Percentiles rank a stretch among this genome's conserved stretches.
These are phyloP conservation scores for Silybum marianum DNA, from an alignment of 129 eudicot species.

Conservation along the genomic window DNA sequence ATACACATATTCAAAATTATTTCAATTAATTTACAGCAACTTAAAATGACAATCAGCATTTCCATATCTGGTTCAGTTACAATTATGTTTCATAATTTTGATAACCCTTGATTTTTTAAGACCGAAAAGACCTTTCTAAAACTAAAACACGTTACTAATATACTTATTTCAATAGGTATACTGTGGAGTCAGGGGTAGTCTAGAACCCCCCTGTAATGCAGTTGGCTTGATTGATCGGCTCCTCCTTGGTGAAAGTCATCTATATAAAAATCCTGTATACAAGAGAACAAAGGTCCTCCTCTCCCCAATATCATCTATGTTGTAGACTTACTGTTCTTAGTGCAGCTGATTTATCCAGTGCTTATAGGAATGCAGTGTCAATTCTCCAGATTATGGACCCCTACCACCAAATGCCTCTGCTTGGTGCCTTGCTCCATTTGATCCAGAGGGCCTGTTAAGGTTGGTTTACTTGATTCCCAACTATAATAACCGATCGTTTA, in stretches of 20 bases:
- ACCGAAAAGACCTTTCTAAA: neutral
- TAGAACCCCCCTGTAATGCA: slow-evolving; percentile 90
- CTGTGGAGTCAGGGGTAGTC: slow-evolving; percentile 86
- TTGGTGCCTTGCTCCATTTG: slow-evolving; percentile 98
- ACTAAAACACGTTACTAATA: neutral
- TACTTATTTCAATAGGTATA: slow-evolving; percentile 49
- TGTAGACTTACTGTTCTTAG: slow-evolving; percentile 11
- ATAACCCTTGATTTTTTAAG: neutral
- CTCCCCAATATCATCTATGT: neutral
- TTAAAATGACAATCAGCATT: neutral
- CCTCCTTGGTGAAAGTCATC: slow-evolving; percentile 81
- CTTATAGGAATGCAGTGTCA: slow-evolving; percentile 81
- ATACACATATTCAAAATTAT: neutral
- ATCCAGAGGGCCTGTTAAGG: slow-evolving; percentile 96
- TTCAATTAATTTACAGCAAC: neutral
- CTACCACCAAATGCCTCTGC: slow-evolving; percentile 76
- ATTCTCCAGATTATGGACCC: slow-evolving; percentile 98
- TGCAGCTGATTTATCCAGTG: slow-evolving; percentile 24
- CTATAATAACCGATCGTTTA: neutral
- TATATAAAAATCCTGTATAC: slow-evolving; percentile 91
- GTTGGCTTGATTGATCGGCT: slow-evolving; percentile 85
- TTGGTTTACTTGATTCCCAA: slow-evolving; percentile 11
- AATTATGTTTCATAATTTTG: neutral
- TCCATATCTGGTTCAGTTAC: neutral
- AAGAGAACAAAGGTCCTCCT: slow-evolving; percentile 73